Evolutionary conservation across 163 green algal species (phyloP).

Genomic region (Chlorella variabilis): DNA sequence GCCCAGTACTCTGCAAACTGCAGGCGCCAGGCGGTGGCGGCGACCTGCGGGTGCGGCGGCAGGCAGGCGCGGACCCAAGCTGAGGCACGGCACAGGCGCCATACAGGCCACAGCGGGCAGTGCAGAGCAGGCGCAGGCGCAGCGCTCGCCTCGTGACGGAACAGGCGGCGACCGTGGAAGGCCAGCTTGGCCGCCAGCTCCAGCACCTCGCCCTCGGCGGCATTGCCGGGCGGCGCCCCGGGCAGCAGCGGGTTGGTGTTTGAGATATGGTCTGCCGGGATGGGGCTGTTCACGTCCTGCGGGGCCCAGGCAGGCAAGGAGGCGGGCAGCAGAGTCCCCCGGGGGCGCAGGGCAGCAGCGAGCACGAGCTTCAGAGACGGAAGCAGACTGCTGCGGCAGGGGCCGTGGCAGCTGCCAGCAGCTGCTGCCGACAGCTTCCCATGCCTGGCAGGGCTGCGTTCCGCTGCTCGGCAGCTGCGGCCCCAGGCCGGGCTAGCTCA

Average conservation of each 20-base stretch:
- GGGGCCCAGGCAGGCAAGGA: too few relatives aligned
- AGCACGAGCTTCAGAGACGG: too few relatives aligned
- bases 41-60: not conserved
- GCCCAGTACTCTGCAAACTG: constrained; percentile 35
- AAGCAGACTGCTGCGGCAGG: too few relatives aligned
- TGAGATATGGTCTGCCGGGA: constrained; percentile 30
- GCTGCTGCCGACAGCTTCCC: too few relatives aligned
- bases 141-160: constrained; percentile 11
- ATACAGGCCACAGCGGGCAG: not conserved
- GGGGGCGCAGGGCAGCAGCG: too few relatives aligned
- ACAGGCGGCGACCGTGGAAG: constrained; percentile 20
- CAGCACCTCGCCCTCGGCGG: constrained; percentile 28
- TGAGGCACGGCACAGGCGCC: too few relatives aligned
- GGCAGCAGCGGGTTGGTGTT: constrained; percentile 31
- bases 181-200: constrained; percentile 29
- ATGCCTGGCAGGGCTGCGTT: too few relatives aligned
- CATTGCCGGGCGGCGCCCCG: not conserved
- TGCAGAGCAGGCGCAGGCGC: too few relatives aligned
- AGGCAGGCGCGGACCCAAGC: not conserved
- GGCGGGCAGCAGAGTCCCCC: too few relatives aligned
- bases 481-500: too few relatives aligned
- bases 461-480: too few relatives aligned
- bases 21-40: constrained; percentile 22
- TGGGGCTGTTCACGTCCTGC: constrained; percentile 28
- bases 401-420: too few relatives aligned